Evolutionary conservation across 2,329 filamentous ascomycete genomes (phyloP), one percentile per base, ranked within the genome.

Genomic region (Phaeophleospora eucalypticola): DNA sequence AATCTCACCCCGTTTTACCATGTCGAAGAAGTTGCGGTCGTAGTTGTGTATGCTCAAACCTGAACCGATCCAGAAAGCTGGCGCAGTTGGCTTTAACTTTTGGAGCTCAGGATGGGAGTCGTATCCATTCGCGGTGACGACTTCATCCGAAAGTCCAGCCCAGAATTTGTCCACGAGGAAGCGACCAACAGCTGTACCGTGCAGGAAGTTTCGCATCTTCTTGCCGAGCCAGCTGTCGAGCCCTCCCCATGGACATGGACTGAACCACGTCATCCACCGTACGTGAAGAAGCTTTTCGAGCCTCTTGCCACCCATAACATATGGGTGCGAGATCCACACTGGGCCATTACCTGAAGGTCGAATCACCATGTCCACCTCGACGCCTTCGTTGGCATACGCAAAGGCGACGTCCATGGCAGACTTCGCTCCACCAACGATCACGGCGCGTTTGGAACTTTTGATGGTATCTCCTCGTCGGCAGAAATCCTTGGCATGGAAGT

Each of bases 181-280:
- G 0, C 80, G 73, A 2, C 83, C 82, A 2, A 83, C 43, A 27
- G 69, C 65, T 0, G 79, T 84, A 17, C 72, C 69, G 53, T 86
- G 81, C 38, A 82, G 69, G 49, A 84, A 79, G 8, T 65, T 60
- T 3, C 80, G 73, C 2, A 79, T 69, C 9, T 20, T 41, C 21
- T 43, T 43, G 4, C 44, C 45, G 67, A 68, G 10, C 73, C 68
- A 84, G 1, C 82, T 83, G 58, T 82, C 82, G 2, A 74, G 77
- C 1, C 74, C 71, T 3, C 82, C 83, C 82, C 84, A 90, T 12
- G 85, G 76, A 60, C 85, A 89, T 0, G 87, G 86, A 42, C 79
- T 83, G 65, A 90, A 81, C 81, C 83, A 89, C 2, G 81, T 85
- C 43, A 89, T 67, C 53, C 86, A 74, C 0, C 86, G 80, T 0